Evolutionary conservation across 805 yeast genomes (phyloP), one percentile per base, ranked within the genome.

Genomic region (Millerago galiae): DNA sequence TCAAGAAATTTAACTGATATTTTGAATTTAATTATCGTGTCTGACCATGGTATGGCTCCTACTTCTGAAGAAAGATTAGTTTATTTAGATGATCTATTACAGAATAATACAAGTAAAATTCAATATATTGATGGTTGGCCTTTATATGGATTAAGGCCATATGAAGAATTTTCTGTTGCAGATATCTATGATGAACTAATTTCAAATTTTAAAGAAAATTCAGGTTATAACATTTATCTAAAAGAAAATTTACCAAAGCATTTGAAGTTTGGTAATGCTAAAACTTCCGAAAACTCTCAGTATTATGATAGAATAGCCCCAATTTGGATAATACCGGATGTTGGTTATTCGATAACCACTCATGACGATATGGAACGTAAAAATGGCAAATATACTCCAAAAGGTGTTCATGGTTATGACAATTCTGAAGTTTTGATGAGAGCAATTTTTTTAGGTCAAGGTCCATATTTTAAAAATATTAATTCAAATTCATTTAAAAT

Each of bases 31-130:
- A 63, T 91, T 0, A 65, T 90, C 34, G 83, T 90, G 4, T 85
- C 95, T 35, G 96, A 90, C 60, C 96, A 89, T 59, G 96, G 96
- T 10, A 89, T 88, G 95, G 82, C 95, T 0, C 91, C 95, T 7
- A 83, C 95, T 2, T 73, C 86, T 1, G 74, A 79, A 48, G 75
- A 79, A 11, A 65, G 95, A 46, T 59, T 86, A 10, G 63, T 89
- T 2, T 77, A 77, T 47, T 61, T 90, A 46, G 96, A 88, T 58
- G 93, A 88, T 49, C 47, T 86, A 14, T 62, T 87, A 10, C 24
- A 21, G 7, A 21, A 21, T 21, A 79, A 78, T 52, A 53, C 59
- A 2, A 50, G 54, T 3, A 67, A 70, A 44, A 70, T 85, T 37
- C 81, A 79, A 45, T 79, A 81, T 52, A 63, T 72, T 26, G 89